Percentiles rank a stretch among this genome's conserved stretches.
Conservation (phyloP, 148 eudicot species). For the Chenopodium quinoa region DNA sequence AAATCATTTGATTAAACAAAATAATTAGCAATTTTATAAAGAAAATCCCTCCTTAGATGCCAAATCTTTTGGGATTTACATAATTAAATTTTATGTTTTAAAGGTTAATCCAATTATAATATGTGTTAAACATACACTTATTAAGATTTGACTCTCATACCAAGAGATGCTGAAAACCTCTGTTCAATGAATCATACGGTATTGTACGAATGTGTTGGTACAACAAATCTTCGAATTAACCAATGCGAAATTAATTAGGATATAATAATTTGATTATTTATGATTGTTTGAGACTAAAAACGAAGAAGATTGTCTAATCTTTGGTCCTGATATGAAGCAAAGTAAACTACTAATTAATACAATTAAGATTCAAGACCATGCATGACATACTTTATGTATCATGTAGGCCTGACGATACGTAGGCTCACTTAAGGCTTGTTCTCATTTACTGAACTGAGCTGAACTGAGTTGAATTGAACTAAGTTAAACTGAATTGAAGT, state of each 20-base stretch:
- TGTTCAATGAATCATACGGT: constrained; percentile 29
- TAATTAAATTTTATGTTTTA: background rate
- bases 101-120: background rate
- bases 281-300: constrained; percentile 2
- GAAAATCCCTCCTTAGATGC: background rate
- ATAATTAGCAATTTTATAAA: background rate
- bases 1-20: too few relatives aligned
- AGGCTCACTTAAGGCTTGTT: too few relatives aligned
- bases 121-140: background rate
- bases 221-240: constrained; percentile 21
- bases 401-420: too few relatives aligned
- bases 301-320: constrained; percentile 23
- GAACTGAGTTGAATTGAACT: too few relatives aligned
- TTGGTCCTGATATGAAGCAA: background rate
- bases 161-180: constrained; percentile 4
- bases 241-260: constrained; percentile 8
- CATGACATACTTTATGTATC: too few relatives aligned
- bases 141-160: background rate
- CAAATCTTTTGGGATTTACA: constrained; percentile 12
- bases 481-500: too few relatives aligned
- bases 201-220: constrained; percentile 9
- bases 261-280: background rate
- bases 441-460: too few relatives aligned
- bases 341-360: background rate
- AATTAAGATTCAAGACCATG: background rate